Evolutionary conservation across 78 protist genomes (phyloP), one percentile per base, ranked within the genome.

Genomic region (Cyanophora paradoxa): DNA sequence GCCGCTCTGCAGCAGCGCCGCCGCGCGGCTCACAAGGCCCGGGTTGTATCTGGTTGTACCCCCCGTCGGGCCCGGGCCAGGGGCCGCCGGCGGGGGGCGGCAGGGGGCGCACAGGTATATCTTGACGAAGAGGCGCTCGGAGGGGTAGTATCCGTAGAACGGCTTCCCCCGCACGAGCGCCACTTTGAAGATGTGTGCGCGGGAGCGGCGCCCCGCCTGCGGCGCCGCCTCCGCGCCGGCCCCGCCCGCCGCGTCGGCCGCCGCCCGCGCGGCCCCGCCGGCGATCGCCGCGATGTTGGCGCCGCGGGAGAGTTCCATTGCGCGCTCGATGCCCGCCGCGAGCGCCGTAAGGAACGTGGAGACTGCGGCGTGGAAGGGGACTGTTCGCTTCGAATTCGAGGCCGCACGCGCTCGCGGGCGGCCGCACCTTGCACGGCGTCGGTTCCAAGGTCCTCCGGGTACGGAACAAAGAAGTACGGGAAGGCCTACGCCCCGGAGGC

Each of bases 101-200:
- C 61, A 3, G 0, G 74, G 74, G 8, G 34, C 86, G 46, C 58
- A 54, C 75, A 87, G 58, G 41, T 46, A 42, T 19, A 88, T 46
- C 57, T 86, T 85, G 31, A 91, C 67, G 61, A 83, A 91, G 61
- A 79, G 57, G 24, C 63, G 67, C 58, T 78, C 85, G 5, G 20
- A 28, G 31, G 74, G 70, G 30, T 73, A 73, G 69, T 77, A 92
- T 8, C 96, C 96, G 79, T 92, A 92, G 78, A 90, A 85, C 7
- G 93, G 88, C 37, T 54, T 79, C 30, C 87, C 85, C 34, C 77
- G 34, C 26, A 78, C 83, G 24, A 85, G 64, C 10, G 30, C 44
- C 0, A 75, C 78, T 52, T 68, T 71, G 48, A 81, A 74, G 14
- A 88, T 56, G 48, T 71, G 74, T 40, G 68, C 37, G 13, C 40